A percentile compares a stretch with the other conserved stretches of the same genome.
Evolutionary conservation across 2,329 filamentous ascomycete species (phyloP).

Genomic region (Fusarium protoensiforme): DNA sequence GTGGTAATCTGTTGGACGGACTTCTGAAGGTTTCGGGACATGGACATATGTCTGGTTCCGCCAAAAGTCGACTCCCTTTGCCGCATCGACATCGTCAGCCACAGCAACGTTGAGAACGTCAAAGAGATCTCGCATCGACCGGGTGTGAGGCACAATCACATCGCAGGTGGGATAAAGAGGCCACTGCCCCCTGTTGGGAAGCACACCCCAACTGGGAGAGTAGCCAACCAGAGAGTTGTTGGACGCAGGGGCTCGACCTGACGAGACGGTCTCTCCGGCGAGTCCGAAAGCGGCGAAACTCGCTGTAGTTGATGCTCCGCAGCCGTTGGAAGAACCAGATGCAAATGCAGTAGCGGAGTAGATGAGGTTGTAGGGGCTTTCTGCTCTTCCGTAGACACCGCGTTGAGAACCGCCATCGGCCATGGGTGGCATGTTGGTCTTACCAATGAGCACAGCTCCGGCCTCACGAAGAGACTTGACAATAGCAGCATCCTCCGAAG

Average conservation of each 20-base stretch:
- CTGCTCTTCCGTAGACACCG: constrained; percentile 65
- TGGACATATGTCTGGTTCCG: constrained; percentile 59
- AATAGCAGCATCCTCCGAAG: constrained; percentile 63
- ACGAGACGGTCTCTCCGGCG: constrained; percentile 66
- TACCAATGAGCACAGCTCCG: constrained; percentile 52
- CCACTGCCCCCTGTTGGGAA: constrained; percentile 64
- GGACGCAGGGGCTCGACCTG: constrained; percentile 65
- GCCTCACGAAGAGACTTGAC: constrained; percentile 56
- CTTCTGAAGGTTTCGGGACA: constrained; percentile 48
- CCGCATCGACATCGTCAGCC: constrained; percentile 51
- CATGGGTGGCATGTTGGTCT: constrained; percentile 69
- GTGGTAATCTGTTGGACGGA: constrained; percentile 39
- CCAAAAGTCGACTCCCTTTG: constrained; percentile 59
- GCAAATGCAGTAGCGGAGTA: constrained; percentile 66
- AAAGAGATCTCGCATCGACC: constrained; percentile 62
- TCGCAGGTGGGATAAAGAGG: constrained; percentile 68
- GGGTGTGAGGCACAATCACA: constrained; percentile 63
- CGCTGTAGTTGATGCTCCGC: constrained; percentile 60
- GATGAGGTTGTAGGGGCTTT: constrained; percentile 65
- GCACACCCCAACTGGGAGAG: constrained; percentile 63
- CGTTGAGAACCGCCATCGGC: constrained; percentile 68
- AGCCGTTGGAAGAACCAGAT: constrained; percentile 69
- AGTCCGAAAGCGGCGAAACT: constrained; percentile 65
- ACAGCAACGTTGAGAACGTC: constrained; percentile 60
- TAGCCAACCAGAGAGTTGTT: constrained; percentile 68